A percentile compares a stretch with the other conserved stretches of the same genome.
Conservation (phyloP, 805 yeast species). For the Suhomyces xylopsoci region DNA sequence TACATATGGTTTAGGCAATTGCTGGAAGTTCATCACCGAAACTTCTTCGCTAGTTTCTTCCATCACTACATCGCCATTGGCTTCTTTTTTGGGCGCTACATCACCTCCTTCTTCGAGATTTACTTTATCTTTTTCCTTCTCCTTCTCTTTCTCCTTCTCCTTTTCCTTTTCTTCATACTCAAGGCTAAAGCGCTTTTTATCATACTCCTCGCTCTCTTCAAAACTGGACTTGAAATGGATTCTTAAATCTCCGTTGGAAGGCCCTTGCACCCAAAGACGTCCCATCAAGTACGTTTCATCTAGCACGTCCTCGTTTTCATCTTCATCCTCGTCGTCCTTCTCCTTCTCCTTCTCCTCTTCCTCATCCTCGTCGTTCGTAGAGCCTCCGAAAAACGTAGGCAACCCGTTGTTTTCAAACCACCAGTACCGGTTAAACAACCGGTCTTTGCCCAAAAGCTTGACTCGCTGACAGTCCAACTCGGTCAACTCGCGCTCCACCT, state of each 20-base stretch:
- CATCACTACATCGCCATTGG: background rate
- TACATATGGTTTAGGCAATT: slow-evolving; percentile 17
- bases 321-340: slow-evolving; percentile 27
- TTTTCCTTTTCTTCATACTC: slow-evolving; percentile 1
- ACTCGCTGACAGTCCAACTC: slow-evolving; percentile 78
- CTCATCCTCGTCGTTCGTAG: slow-evolving; percentile 40
- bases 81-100: background rate
- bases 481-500: slow-evolving; percentile 57
- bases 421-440: slow-evolving; percentile 86
- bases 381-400: slow-evolving; percentile 46
- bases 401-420: slow-evolving; percentile 91
- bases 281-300: slow-evolving; percentile 75
- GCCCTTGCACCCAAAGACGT: slow-evolving; percentile 89
- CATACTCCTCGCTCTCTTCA: slow-evolving; percentile 2
- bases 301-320: slow-evolving; percentile 42
- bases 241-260: slow-evolving; percentile 47
- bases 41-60: no score
- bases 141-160: background rate
- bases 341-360: slow-evolving; percentile 27
- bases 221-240: slow-evolving; percentile 17
- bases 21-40: slow-evolving; percentile 16
- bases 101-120: background rate
- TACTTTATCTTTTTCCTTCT: background rate
- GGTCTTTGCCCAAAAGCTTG: slow-evolving; percentile 73
- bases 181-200: slow-evolving; percentile 10